Percentiles rank a stretch among this genome's conserved stretches.
Conservation (phyloP, 2,329 filamentous ascomycete genomes). For the Chaetomium olivaceum region DNA sequence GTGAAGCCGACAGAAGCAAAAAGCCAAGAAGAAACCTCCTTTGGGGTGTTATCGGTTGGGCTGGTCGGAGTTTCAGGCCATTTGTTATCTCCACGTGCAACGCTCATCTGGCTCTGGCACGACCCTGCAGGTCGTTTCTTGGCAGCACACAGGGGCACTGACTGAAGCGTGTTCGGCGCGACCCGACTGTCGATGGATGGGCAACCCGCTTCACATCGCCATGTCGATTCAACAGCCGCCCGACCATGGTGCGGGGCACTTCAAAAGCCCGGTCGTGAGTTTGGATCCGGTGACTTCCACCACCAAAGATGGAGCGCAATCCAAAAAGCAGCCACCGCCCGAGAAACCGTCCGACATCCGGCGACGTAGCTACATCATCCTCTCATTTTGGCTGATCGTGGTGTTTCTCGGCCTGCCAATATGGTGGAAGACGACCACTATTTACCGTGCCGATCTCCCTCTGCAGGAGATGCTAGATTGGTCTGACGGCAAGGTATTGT, state of each 20-base stretch:
- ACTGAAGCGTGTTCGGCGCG: slow-evolving; percentile 19
- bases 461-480: slow-evolving; percentile 84
- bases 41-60: background rate
- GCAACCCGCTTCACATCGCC: slow-evolving; percentile 23
- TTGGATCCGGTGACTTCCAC: slow-evolving; percentile 18
- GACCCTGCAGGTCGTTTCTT: background rate
- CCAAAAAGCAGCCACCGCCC: slow-evolving; percentile 64
- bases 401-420: slow-evolving; percentile 81
- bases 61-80: background rate
- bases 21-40: background rate
- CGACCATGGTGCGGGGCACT: slow-evolving; percentile 22
- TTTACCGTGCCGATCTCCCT: slow-evolving; percentile 83
- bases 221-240: slow-evolving; percentile 31
- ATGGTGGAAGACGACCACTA: slow-evolving; percentile 95
- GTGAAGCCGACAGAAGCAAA: background rate
- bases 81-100: slow-evolving; percentile 15
- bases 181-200: slow-evolving; percentile 17
- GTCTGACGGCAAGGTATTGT: slow-evolving; percentile 79
- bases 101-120: slow-evolving; percentile 13
- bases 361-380: slow-evolving; percentile 71
- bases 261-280: slow-evolving; percentile 5
- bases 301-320: slow-evolving; percentile 16
- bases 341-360: slow-evolving; percentile 70
- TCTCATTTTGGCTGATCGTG: slow-evolving; percentile 90
- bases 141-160: background rate